Percentiles rank a stretch among this genome's conserved stretches.
phyloP scores from a whole-genome alignment of 2,329 filamentous ascomycete genomes.

The Botrytis fabae region DNA sequence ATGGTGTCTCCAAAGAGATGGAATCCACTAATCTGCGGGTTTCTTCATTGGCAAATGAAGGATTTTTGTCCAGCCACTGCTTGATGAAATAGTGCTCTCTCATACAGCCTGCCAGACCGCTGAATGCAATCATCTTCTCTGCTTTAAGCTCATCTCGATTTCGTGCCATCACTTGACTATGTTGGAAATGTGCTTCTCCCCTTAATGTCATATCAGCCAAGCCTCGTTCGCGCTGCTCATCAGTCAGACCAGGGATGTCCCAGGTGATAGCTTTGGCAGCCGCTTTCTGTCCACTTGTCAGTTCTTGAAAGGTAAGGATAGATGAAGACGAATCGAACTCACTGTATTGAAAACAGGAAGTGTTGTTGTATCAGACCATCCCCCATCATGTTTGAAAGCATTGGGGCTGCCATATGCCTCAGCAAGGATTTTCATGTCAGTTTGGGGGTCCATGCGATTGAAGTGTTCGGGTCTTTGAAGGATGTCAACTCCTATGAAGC shows the following conservation, averaged over 20 bases:
- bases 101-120: conserved; percentile 5
- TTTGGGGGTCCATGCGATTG: conserved; percentile 21
- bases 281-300: conserved; percentile 1
- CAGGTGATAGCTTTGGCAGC: conserved; percentile 15
- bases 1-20: conserved; percentile 1
- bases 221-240: conserved; percentile 5
- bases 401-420: conserved; percentile 14
- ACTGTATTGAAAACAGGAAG: conserved; percentile 22
- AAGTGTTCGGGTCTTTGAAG: conserved; percentile 19
- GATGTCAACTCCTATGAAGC: conserved; percentile 18
- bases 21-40: conserved; percentile 5
- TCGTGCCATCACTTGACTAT: conserved; percentile 11
- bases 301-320: not conserved
- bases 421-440: conserved; percentile 17
- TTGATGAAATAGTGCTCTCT: conserved; percentile 17
- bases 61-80: not conserved
- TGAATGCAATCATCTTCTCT: conserved; percentile 17
- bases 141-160: conserved; percentile 1
- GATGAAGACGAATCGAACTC: conserved; percentile 17
- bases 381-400: conserved; percentile 16
- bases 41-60: not conserved
- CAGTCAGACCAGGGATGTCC: conserved; percentile 3
- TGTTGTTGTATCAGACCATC: conserved; percentile 12
- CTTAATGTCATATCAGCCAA: conserved; percentile 2
- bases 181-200: conserved; percentile 14